Base-by-base conservation (phyloP, 1,284 basidiomycete genomes). In the Phlebopus sp. region DNA sequence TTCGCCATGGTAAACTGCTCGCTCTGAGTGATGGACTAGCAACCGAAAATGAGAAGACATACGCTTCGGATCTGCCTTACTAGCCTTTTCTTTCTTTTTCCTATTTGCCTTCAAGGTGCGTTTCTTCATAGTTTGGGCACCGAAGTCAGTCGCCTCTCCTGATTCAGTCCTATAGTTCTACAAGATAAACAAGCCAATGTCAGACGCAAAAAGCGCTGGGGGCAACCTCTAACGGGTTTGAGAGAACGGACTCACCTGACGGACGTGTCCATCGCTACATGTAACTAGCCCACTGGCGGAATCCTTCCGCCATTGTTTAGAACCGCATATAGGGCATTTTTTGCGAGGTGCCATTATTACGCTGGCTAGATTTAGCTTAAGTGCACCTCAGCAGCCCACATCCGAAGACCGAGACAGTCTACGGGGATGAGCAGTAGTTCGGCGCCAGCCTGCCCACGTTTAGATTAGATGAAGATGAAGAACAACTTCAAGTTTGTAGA, bases 281-380 rank as follows among this genome's bases (percentile, higher is more conserved):
- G 81, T 81, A 46, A 91, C 75, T 27, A 85, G 66, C 4, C 88
- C 89, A 42, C 79, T 82, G 0, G 78, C 73, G 19, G 82, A 79
- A 47, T 88, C 85, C 60, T 89, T 90, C 57, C 84, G 81, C 88
- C 88, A 91, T 64, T 84, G 77, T 46, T 76, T 79, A 17, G 88
- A 88, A n/a, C 81, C 78, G 57, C 88, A 91, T 19, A 81, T 75
- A 0, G 76, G 72, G 58, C 87, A 91, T 34, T 76, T 76, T 49
- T 72, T 73, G 42, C 77, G 74, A 14, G 73, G 76, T 2, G 78
- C 75, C 84, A 85, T 84, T 11, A 14, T 37, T 10, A 14, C 19
- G 18, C 15, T 15, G 23, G 11, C 6, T 29, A 10, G 15, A 37
- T 41, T 18, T 18, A 17, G 11, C n/a, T 30, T 15, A n/a, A 15